phyloP scores from a whole-genome alignment of 2,329 filamentous ascomycete genomes.

The Diaporthe capsici region DNA sequence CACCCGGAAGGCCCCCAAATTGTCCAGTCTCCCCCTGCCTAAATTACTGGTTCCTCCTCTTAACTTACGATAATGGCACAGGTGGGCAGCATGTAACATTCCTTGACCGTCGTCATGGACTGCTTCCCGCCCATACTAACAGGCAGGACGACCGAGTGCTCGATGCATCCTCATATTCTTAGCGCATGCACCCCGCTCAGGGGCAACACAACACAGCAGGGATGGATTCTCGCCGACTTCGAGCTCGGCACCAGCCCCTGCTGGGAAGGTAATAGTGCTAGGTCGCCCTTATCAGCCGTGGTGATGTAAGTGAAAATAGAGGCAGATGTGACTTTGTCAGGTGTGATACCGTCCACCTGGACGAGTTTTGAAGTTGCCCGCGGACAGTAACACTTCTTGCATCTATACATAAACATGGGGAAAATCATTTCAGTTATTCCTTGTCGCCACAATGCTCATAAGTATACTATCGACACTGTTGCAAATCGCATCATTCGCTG shows the following conservation, averaged over 20 bases:
- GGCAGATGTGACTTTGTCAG: neutral
- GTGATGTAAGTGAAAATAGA: conserved; percentile 18
- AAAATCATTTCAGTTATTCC: too few relatives aligned
- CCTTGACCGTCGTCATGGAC: conserved; percentile 13
- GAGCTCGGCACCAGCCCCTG: neutral
- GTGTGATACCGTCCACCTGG: neutral
- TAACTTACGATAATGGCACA: too few relatives aligned
- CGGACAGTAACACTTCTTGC: neutral
- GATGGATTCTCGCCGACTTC: neutral
- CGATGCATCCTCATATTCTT: neutral
- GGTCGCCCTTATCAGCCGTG: neutral
- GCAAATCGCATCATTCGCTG: neutral
- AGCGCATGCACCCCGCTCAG: conserved; percentile 27
- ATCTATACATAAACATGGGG: neutral
- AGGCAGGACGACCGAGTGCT: neutral
- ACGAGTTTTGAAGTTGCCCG: neutral
- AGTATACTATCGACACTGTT: neutral
- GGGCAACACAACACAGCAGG: neutral
- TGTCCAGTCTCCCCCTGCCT: neutral
- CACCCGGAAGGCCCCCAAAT: neutral
- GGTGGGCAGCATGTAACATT: neutral
- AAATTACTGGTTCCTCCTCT: neutral
- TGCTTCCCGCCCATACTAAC: neutral
- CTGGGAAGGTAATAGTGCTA: neutral
- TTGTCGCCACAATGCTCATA: neutral